Evolutionary conservation across 768 basidiomycete genomes (phyloP), one percentile per base, ranked within the genome.

Genomic region (Tephrocybe sp.): DNA sequence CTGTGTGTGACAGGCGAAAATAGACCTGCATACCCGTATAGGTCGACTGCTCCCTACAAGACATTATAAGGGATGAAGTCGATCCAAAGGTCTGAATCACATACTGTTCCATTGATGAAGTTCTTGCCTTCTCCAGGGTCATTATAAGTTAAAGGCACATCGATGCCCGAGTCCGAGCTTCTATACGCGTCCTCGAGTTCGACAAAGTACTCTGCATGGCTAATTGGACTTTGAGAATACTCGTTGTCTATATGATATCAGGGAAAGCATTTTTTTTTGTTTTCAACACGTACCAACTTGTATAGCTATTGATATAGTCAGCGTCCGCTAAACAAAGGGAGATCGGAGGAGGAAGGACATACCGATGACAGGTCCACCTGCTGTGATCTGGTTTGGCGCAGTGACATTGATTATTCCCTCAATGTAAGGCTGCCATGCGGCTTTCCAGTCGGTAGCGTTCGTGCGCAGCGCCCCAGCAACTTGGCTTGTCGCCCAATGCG

Each of bases 351-450:
- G 6, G 16, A 31, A 19, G 14, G 5, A 63, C 79, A 35, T 53
- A 83, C 85, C 83, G 41, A 90, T 85, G 16, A 92, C 80, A 17
- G 89, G 87, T 11, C 89, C 89, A 17, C 87, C 89, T 11, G 74
- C 65, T 9, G 74, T 82, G 41, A 92, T 82, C 60, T 92, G 89
- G 56, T 87, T 79, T 0, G 80, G 78, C 0, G 65, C 72, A 0
- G 85, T 83, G 35, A 77, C 75, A 4, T 75, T 58, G 52, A 86
- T 84, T 45, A 92, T 77, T 3, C 74, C 82, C 40, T 80, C 72
- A 19, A 92, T 79, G 57, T 92, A 92, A 8, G 73, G 79, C 54
- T 77, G 72, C 88, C 91, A 92, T 0, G 87, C 80, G 9, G 72
- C 78, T 22, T 68, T 72, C 76, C 81, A 92, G 57, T 87, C 85